phyloP scores from a whole-genome alignment of 768 basidiomycete species.

The Grammothele lineata region DNA sequence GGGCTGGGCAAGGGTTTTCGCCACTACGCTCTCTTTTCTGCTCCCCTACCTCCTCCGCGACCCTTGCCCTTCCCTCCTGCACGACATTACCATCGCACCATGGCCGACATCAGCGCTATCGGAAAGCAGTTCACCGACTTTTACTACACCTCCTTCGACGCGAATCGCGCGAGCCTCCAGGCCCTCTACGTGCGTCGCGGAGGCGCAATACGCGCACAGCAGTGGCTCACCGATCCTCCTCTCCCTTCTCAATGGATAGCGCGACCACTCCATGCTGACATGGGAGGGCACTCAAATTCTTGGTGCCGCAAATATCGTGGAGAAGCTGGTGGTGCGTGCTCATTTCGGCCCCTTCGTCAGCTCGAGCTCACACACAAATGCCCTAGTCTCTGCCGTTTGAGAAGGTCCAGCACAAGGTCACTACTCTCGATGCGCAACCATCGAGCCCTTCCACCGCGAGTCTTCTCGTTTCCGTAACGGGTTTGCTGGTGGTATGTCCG shows the following conservation, averaged over 20 bases:
- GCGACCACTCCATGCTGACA: conserved; percentile 77
- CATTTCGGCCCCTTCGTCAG: background rate
- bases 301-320: conserved; percentile 52
- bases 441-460: conserved; percentile 54
- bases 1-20: conserved; percentile 8
- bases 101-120: conserved; percentile 72
- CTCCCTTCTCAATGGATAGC: conserved; percentile 45
- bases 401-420: conserved; percentile 75
- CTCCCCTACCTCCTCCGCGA: conserved; percentile 12
- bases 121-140: conserved; percentile 76
- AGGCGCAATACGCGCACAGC: background rate
- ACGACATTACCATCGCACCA: conserved; percentile 25
- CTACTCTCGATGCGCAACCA: conserved; percentile 87
- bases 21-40: no score
- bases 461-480: conserved; percentile 85
- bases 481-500: conserved; percentile 61
- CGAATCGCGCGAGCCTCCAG: conserved; percentile 48
- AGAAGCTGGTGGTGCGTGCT: conserved; percentile 73
- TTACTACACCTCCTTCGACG: conserved; percentile 82
- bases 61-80: conserved; percentile 14
- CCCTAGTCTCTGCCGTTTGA: conserved; percentile 67
- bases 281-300: conserved; percentile 65
- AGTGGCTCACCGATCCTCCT: conserved; percentile 3
- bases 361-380: background rate
- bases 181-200: conserved; percentile 71